Conservation (phyloP, 1,139 yeast genomes). For the Diutina catenulata region DNA sequence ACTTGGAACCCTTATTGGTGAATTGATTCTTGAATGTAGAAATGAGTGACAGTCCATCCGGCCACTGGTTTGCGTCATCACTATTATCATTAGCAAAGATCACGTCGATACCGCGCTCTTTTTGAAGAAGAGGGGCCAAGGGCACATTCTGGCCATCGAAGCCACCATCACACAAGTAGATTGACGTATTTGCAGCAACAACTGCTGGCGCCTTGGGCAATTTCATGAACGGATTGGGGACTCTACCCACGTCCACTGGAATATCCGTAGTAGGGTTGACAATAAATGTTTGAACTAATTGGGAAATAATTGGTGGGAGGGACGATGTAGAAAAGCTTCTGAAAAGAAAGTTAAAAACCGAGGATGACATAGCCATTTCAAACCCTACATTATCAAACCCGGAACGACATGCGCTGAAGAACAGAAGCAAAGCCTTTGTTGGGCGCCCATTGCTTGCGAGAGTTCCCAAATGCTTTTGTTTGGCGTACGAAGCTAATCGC, state of each 20-base stretch:
- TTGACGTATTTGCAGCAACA: constrained; percentile 21
- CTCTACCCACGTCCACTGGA: not conserved
- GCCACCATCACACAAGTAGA: constrained; percentile 81
- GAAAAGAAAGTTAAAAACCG: constrained; percentile 49
- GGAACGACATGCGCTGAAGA: constrained; percentile 27
- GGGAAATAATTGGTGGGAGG: constrained; percentile 32
- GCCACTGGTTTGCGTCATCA: constrained; percentile 72
- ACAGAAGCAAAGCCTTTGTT: not conserved
- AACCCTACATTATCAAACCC: constrained; percentile 70
- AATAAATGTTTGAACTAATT: constrained; percentile 27
- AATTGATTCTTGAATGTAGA: constrained; percentile 42
- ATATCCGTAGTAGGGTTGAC: constrained; percentile 12
- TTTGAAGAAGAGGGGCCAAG: constrained; percentile 61
- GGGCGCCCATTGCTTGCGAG: constrained; percentile 12
- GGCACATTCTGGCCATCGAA: constrained; percentile 78
- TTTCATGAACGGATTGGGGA: constrained; percentile 40
- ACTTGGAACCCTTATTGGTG: constrained; percentile 24
- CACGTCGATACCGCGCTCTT: constrained; percentile 59
- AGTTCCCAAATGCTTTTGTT: constrained; percentile 44
- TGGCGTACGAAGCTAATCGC: constrained; percentile 38
- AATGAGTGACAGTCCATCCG: constrained; percentile 63
- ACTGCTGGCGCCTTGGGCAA: constrained; percentile 25
- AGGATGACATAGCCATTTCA: constrained; percentile 61
- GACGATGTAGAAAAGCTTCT: constrained; percentile 31
- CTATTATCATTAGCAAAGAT: constrained; percentile 78